Evolutionary conservation across 2,329 filamentous ascomycete genomes (phyloP).

Genomic region (Xylaria sp.): DNA sequence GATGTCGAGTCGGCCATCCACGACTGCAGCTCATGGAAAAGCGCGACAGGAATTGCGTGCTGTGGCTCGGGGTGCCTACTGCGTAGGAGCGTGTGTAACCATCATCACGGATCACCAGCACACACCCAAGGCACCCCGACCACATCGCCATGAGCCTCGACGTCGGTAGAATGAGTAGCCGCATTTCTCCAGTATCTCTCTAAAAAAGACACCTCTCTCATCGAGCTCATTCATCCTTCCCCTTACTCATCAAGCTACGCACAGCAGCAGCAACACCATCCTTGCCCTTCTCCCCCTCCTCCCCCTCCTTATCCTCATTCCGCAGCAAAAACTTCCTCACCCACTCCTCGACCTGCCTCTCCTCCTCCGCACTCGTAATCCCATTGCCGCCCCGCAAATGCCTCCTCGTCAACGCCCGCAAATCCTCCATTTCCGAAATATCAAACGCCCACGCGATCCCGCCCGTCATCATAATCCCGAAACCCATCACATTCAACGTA

Average conservation of each 20-base stretch:
- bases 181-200: no score
- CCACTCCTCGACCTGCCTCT: slow-evolving; percentile 59
- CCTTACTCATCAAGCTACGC: background rate
- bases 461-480: slow-evolving; percentile 69
- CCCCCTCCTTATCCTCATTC: slow-evolving; percentile 37
- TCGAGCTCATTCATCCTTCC: background rate
- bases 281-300: slow-evolving; percentile 37
- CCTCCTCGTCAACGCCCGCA: slow-evolving; percentile 48
- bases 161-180: background rate
- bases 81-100: background rate
- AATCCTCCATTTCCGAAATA: slow-evolving; percentile 62
- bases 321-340: slow-evolving; percentile 53
- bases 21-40: slow-evolving; percentile 2
- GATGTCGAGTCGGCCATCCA: background rate
- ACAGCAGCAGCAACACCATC: slow-evolving; percentile 5
- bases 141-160: background rate
- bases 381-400: slow-evolving; percentile 34
- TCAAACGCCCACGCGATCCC: slow-evolving; percentile 73
- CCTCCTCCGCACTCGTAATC: slow-evolving; percentile 44
- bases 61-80: background rate
- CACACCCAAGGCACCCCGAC: background rate
- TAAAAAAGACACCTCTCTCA: background rate
- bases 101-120: background rate
- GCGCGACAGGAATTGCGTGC: background rate
- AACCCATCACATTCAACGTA: slow-evolving; percentile 75